A percentile compares a stretch with the other conserved stretches of the same genome.
phyloP scores from a whole-genome alignment of 352 stramenopile genomes.

The Pythium grandisporangium region DNA sequence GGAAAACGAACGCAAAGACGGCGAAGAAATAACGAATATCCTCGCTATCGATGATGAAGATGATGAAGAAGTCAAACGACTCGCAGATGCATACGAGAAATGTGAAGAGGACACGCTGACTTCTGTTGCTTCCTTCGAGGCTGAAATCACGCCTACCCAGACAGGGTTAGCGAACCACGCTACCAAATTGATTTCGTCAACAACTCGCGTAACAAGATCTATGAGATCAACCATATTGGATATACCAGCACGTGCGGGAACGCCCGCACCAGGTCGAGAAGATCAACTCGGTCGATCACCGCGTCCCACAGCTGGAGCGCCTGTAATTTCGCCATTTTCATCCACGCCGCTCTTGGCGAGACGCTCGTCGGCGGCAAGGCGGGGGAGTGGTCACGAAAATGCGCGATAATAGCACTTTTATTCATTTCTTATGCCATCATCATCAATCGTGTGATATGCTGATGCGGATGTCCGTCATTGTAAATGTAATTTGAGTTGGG shows the following conservation, averaged over 20 bases:
- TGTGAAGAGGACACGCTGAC: too few relatives aligned
- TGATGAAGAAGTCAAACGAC: constrained; percentile 28
- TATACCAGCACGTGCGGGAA: constrained; percentile 4
- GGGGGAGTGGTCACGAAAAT: constrained; percentile 48
- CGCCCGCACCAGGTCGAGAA: constrained; percentile 8
- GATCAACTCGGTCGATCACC: constrained; percentile 24
- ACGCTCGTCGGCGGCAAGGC: constrained; percentile 16
- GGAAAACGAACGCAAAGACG: neutral
- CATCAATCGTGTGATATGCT: too few relatives aligned
- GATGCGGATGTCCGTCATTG: too few relatives aligned
- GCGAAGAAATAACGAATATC: constrained; percentile 1
- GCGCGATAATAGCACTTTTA: constrained; percentile 26
- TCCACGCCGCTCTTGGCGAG: constrained; percentile 51
- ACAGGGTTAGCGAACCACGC: too few relatives aligned
- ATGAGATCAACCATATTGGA: too few relatives aligned
- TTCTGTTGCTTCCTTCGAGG: too few relatives aligned
- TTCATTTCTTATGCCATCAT: neutral
- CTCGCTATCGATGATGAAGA: constrained; percentile 17
- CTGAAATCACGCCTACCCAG: constrained; percentile 2
- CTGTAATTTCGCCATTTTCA: constrained; percentile 58
- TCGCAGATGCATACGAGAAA: constrained; percentile 66
- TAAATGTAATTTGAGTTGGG: too few relatives aligned
- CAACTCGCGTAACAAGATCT: too few relatives aligned
- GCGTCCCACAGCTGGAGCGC: constrained; percentile 17
- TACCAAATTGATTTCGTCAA: too few relatives aligned